Base-by-base conservation (phyloP, 2,329 filamentous ascomycete genomes). In the Botrytis galanthina region DNA sequence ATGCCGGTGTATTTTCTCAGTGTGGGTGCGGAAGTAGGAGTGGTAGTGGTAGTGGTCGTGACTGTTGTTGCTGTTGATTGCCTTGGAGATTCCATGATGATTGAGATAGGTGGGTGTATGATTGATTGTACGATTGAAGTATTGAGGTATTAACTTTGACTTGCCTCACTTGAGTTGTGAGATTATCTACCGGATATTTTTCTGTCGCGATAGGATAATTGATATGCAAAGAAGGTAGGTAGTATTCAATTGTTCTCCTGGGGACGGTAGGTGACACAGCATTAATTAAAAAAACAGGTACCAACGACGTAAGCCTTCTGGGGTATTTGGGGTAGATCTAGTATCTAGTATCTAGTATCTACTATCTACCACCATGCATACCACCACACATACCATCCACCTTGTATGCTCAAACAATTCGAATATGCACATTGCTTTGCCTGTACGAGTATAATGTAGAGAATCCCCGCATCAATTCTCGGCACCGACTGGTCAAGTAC, bases 1-100 rank as follows among this genome's bases (percentile, higher is more conserved):
- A 84, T 71, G n/a, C 69, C 59, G 4, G 42, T 54, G 32, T 26
- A 48, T 35, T 71, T 71, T 22, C 59, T 63, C 16, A n/a, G 29
- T 42, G 44, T 42, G 26, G 48, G 44, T 37, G 48, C 32, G 10
- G 29, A 46, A 32, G 61, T 29, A 18, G 51, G 51, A 9, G 51
- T 57, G 51, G 51, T 18, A 18, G 42, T 44, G 16, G 16, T 39
- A 16, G 48, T n/a, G 16, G 16, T 39, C 7, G 48, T n/a, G 48
- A 14, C 37, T 3, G 35, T 12, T 29, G 51, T 22, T 32, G 26
- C 7, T 14, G 37, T 64, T 32, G 61, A 26, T 64, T 42, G 61
- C 12, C 12, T 46, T 44, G 39, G 61, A 16, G 61, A 64, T 8
- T 64, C 61, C 61, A 64, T 64, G 39, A 46, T 64, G n/a, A 32